Evolutionary conservation across 2,329 filamentous ascomycete species (phyloP).

Genomic region (Boeremia lycopersici): DNA sequence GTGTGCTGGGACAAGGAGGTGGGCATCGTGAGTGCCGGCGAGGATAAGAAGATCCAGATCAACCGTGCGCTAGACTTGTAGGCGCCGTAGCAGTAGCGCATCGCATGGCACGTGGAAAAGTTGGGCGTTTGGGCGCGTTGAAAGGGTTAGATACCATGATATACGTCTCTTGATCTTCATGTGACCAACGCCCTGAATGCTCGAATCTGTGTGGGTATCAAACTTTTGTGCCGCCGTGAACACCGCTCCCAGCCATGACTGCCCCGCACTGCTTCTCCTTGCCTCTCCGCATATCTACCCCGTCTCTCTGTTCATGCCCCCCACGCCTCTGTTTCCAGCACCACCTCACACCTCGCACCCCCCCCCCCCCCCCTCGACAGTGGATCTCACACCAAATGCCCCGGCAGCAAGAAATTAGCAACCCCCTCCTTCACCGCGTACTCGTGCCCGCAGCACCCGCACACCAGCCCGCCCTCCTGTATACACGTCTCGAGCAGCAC

Average conservation of each 20-base stretch:
- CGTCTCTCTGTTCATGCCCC: neutral
- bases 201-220: conserved; percentile 33
- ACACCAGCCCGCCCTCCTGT: conserved; percentile 84
- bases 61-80: conserved; percentile 57
- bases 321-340: neutral
- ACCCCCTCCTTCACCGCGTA: conserved; percentile 96
- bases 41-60: conserved; percentile 94
- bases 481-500: conserved; percentile 90
- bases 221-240: conserved; percentile 9
- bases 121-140: conserved; percentile 23
- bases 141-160: conserved; percentile 23
- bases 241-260: neutral
- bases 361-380: neutral
- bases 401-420: conserved; percentile 92
- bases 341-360: neutral
- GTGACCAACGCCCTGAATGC: conserved; percentile 1
- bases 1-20: conserved; percentile 85
- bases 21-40: conserved; percentile 88
- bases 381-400: conserved; percentile 79
- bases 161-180: conserved; percentile 4
- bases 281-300: neutral
- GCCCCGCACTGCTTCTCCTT: neutral
- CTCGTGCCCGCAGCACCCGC: conserved; percentile 89
- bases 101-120: conserved; percentile 7
- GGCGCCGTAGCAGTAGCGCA: neutral